Evolutionary conservation across 805 yeast species (phyloP), one percentile per base, ranked within the genome.

Genomic region (Metschnikowia matae): DNA sequence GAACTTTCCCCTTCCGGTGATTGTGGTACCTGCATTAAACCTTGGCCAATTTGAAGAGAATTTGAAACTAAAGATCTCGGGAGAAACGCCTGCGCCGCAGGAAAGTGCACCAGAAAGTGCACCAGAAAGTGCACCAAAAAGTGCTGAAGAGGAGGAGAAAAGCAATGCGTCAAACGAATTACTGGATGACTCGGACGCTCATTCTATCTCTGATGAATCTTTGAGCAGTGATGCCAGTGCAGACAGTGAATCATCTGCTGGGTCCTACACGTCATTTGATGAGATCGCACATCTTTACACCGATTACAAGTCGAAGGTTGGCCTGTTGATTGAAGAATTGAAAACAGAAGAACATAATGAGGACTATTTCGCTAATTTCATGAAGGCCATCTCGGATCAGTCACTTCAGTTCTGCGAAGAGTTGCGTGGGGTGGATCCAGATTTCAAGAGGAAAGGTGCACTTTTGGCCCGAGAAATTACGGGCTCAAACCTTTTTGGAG

Each of bases 1-100:
- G 59, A 79, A 78, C 58, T 82, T 77, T 56, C 82, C 84, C 3
- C 75, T 84, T 14, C 90, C 91, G 0, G 78, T 82, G n/a, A 74
- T 85, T 21, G 78, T 84, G 44, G 84, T 81, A 0, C 87, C 90
- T 1, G 82, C 87, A 2, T 62, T 71, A 54, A 81, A 82, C 49
- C 74, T 81, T 81, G 70, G 70, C 40, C 54, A 65, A n/a, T 83
- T 79, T 65, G 87, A 83, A 59, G 51, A 55, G 3, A 58, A 66
- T 11, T 59, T 82, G 35, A 75, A 75, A 48, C 66, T 64, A 14
- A 62, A 66, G 61, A 54, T 69, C 52, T 64, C 55, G 3, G 42
- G 40, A 33, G 40, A 36, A 14, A 6, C 23, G 11, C 29, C 39
- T 8, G 26, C 18, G 14, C 15, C 21, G 34, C 11, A 14, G 32